These are phyloP conservation scores for Pseudogymnoascus verrucosus DNA, from an alignment of 2,329 filamentous ascomycete species.

Conservation along the genomic window DNA sequence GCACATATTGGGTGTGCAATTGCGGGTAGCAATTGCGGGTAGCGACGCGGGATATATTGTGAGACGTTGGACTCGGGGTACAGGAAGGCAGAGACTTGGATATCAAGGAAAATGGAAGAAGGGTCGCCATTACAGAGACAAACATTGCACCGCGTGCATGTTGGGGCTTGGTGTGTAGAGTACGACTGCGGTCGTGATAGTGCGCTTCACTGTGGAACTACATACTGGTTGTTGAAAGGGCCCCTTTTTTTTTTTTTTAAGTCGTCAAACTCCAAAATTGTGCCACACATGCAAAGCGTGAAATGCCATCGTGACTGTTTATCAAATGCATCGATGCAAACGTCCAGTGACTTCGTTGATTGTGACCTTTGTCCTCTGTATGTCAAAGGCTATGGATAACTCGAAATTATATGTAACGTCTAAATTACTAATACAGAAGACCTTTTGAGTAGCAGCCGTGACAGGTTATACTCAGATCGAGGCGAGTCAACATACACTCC, in stretches of 20 bases:
- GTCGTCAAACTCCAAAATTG: background rate
- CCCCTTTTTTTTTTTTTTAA: background rate
- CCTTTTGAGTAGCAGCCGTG: background rate
- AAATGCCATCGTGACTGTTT: background rate
- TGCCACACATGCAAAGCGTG: background rate
- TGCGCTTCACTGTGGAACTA: background rate
- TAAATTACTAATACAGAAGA: background rate
- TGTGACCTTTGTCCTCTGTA: background rate
- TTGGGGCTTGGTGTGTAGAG: background rate
- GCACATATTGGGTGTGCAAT: background rate
- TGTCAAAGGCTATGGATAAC: background rate
- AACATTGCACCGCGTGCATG: background rate
- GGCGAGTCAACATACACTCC: background rate
- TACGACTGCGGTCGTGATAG: background rate
- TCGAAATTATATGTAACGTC: background rate
- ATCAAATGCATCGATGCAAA: background rate
- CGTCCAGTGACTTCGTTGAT: background rate
- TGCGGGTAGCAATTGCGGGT: background rate
- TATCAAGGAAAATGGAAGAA: background rate
- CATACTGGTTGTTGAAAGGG: background rate
- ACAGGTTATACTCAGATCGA: background rate
- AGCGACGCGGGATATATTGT: background rate
- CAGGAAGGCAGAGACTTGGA: background rate
- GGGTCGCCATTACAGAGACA: background rate
- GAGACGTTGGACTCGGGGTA: background rate